Evolutionary conservation across 768 basidiomycete species (phyloP).

Genomic region (Tulasnella sp.): DNA sequence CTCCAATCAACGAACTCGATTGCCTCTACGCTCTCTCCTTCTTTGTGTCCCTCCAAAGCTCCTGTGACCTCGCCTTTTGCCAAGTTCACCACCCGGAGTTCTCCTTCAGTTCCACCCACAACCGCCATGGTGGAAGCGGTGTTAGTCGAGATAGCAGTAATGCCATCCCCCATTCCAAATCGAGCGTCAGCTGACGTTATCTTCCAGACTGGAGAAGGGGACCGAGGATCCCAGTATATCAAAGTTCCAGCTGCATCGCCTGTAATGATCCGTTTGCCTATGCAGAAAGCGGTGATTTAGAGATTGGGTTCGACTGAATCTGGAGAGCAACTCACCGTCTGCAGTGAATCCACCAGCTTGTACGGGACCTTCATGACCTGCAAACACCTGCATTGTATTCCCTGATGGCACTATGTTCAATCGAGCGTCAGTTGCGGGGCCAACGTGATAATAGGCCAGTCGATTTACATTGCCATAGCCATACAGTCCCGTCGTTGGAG

Average conservation of each 20-base stretch:
- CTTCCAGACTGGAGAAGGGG: conserved; percentile 68
- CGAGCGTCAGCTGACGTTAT: conserved; percentile 60
- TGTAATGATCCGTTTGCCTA: conserved; percentile 83
- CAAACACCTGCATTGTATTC: conserved; percentile 91
- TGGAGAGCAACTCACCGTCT: conserved; percentile 48
- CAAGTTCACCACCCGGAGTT: conserved; percentile 79
- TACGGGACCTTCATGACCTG: conserved; percentile 77
- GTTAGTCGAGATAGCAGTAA: conserved; percentile 82
- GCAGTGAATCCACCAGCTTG: conserved; percentile 88
- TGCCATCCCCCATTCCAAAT: conserved; percentile 64
- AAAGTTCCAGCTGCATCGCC: conserved; percentile 74
- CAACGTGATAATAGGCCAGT: background rate
- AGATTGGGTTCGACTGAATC: background rate
- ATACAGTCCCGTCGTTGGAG: conserved; percentile 85
- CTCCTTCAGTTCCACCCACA: conserved; percentile 78
- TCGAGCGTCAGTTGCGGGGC: background rate
- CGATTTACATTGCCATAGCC: conserved; percentile 92
- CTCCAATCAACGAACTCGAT: conserved; percentile 75
- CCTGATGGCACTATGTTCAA: conserved; percentile 79
- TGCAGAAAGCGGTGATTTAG: conserved; percentile 11
- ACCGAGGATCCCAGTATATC: conserved; percentile 88
- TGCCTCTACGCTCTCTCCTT: conserved; percentile 83
- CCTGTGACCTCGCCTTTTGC: conserved; percentile 77
- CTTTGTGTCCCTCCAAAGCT: conserved; percentile 71
- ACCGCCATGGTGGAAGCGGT: conserved; percentile 82